phyloP scores from a whole-genome alignment of 805 yeast species.

The Suhomyces vadensis region DNA sequence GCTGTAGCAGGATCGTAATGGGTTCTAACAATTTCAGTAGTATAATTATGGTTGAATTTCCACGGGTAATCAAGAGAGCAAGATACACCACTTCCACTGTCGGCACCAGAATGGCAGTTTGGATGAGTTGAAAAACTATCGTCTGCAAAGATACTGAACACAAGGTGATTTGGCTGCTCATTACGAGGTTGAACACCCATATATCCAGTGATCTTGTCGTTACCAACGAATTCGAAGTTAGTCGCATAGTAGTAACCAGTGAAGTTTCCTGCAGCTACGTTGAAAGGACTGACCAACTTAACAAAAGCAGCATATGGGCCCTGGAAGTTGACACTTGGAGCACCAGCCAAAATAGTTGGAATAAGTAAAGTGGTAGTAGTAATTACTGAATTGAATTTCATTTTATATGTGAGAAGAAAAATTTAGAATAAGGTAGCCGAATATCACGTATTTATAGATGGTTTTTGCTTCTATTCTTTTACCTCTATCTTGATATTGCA shows the following conservation, averaged over 20 bases:
- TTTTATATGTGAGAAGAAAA: no score
- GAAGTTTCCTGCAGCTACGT: not conserved
- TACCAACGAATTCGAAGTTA: not conserved
- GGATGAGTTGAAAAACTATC: not conserved
- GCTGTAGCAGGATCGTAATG: conserved; percentile 1
- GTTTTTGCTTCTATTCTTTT: no score
- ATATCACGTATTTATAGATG: no score
- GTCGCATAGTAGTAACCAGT: not conserved
- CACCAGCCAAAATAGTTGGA: no score
- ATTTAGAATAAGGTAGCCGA: no score
- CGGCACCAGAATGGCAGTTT: conserved; percentile 9
- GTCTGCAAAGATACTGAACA: conserved; percentile 7
- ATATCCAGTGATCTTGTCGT: not conserved
- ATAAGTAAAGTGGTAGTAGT: no score
- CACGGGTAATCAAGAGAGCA: conserved; percentile 3
- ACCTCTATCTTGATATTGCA: no score
- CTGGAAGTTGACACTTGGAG: no score
- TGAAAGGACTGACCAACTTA: not conserved
- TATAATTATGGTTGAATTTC: conserved; percentile 4
- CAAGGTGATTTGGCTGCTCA: not conserved
- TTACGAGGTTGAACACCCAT: conserved; percentile 5
- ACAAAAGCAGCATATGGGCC: no score
- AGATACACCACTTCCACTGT: conserved; percentile 3
- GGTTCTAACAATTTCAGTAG: not conserved
- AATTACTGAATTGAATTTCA: no score